phyloP scores from a whole-genome alignment of 2,329 filamentous ascomycete species.

The Penicillium brasilianum region DNA sequence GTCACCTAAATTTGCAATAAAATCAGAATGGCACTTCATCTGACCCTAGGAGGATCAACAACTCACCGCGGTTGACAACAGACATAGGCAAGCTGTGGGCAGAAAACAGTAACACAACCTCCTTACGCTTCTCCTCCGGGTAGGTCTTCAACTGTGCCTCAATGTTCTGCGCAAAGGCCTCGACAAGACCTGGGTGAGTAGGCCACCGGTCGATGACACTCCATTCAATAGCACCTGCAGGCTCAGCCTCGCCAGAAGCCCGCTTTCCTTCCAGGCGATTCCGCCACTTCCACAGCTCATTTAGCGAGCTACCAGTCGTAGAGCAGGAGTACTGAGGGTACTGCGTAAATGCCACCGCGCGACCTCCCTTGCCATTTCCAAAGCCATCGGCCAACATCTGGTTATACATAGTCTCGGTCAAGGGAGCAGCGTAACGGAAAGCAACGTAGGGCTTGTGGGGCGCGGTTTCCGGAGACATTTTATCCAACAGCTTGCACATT shows the following conservation, averaged over 20 bases:
- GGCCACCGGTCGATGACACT: constrained; percentile 99
- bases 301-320: constrained; percentile 92
- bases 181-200: constrained; percentile 83
- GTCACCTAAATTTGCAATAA: constrained; percentile 63
- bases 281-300: constrained; percentile 98
- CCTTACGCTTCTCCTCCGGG: constrained; percentile 75
- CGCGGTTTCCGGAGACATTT: constrained; percentile 87
- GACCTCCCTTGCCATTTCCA: constrained; percentile 83
- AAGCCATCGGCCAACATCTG: constrained; percentile 86
- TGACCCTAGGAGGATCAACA: background rate
- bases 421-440: constrained; percentile 89
- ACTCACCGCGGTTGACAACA: constrained; percentile 84
- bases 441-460: constrained; percentile 98
- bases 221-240: constrained; percentile 81
- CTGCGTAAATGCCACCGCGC: constrained; percentile 95
- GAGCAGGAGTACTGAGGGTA: constrained; percentile 99
- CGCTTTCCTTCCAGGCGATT: constrained; percentile 80
- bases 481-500: constrained; percentile 97
- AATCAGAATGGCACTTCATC: constrained; percentile 6
- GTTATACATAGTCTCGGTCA: constrained; percentile 93
- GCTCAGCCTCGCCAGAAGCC: constrained; percentile 55
- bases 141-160: constrained; percentile 84
- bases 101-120: constrained; percentile 88
- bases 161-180: constrained; percentile 92
- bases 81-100: constrained; percentile 97